Evolutionary conservation across 2,329 filamentous ascomycete genomes (phyloP).

Genomic region (Fusarium nelsonii): DNA sequence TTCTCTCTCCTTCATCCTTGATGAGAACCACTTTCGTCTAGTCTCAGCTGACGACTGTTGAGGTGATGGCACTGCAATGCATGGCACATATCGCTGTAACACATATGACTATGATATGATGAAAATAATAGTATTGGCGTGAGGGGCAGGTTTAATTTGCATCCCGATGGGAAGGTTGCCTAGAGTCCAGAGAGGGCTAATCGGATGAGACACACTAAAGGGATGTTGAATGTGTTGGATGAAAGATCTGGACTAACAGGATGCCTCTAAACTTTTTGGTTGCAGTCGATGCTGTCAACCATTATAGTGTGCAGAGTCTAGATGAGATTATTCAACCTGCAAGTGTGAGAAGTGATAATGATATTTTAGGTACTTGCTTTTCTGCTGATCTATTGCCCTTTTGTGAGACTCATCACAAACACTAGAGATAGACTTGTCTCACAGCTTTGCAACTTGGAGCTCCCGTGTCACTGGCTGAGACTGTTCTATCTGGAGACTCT

Average conservation of each 20-base stretch:
- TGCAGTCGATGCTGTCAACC: not conserved
- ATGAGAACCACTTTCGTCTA: not conserved
- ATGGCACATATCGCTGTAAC: conserved; percentile 17
- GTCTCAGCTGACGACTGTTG: conserved; percentile 10
- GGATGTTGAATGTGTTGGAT: conserved; percentile 23
- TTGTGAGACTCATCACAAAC: conserved; percentile 32
- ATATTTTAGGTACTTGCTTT: conserved; percentile 1
- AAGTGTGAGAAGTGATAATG: conserved; percentile 27
- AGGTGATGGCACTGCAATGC: conserved; percentile 18
- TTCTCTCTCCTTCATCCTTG: not conserved
- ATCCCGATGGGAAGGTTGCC: conserved; percentile 26
- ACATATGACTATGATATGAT: conserved; percentile 7
- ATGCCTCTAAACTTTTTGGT: conserved; percentile 9
- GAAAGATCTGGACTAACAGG: not conserved
- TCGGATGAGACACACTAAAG: conserved; percentile 31
- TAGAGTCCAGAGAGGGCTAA: conserved; percentile 19
- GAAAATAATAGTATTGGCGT: conserved; percentile 21
- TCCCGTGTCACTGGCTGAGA: not conserved
- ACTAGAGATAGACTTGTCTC: conserved; percentile 10
- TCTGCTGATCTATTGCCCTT: conserved; percentile 11
- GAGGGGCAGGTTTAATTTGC: conserved; percentile 42
- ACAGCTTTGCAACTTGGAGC: not conserved
- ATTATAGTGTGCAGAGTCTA: conserved; percentile 10
- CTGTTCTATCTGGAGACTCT: conserved; percentile 9
- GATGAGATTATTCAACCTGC: conserved; percentile 8